These are phyloP conservation scores for Oryza glaberrima DNA, from an alignment of 176 grass and related monocot species.

Conservation along the genomic window DNA sequence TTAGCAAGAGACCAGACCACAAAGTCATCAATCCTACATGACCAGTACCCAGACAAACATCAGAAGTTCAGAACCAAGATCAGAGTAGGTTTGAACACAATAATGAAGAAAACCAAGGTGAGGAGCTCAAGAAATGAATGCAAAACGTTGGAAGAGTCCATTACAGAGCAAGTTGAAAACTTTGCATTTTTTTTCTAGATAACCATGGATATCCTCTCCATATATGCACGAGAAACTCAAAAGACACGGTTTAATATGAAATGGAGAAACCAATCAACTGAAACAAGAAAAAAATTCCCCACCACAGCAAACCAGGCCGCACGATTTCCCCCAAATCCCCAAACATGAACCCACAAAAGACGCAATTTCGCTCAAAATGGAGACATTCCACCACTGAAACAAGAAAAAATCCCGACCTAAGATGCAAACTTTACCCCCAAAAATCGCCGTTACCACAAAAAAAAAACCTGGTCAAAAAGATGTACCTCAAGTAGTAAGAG, in stretches of 20 bases:
- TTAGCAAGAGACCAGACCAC: background rate
- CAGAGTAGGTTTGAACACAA: background rate
- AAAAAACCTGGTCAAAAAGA: slow-evolving; percentile 22
- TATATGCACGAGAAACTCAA: background rate
- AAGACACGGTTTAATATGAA: background rate
- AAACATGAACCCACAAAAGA: background rate
- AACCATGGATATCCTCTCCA: background rate
- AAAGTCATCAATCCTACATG: slow-evolving; percentile 1
- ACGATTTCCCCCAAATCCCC: slow-evolving; percentile 7
- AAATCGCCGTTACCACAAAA: slow-evolving; percentile 22
- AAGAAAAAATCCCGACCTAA: slow-evolving; percentile 16
- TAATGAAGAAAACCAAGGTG: background rate
- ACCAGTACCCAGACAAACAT: slow-evolving; percentile 19
- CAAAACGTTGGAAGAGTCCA: background rate
- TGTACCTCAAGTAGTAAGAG: background rate
- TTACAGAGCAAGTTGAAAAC: background rate
- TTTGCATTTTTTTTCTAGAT: too few relatives aligned
- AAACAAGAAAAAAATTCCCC: too few relatives aligned
- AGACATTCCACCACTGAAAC: background rate
- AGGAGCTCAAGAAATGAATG: background rate
- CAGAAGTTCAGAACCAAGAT: background rate
- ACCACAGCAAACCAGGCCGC: background rate
- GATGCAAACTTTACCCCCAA: slow-evolving; percentile 33
- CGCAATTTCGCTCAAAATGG: slow-evolving; percentile 5
- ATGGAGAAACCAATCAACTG: background rate